Evolutionary conservation across 805 yeast genomes (phyloP), one percentile per base, ranked within the genome.

Genomic region (Teunomyces panamensis): DNA sequence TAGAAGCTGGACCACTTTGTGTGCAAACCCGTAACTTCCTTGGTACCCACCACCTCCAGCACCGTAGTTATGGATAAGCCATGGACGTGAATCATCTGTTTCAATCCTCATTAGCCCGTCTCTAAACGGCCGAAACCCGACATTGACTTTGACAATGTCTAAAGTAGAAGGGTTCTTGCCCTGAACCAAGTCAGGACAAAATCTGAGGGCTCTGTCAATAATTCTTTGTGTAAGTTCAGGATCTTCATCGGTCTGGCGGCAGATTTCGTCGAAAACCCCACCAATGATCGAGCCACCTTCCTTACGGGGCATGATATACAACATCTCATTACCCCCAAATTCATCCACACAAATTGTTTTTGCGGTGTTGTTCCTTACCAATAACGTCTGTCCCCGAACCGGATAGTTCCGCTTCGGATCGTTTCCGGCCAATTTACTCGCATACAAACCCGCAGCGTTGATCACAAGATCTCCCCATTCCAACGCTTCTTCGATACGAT

Each of bases 211-310:
- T 30, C 80, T 63, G 10, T 56, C 64, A 14, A 77, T 50, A 3
- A 82, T 76, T 43, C 87, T 66, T 45, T 73, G 56, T 0, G 79
- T 71, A 44, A 82, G 65, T 11, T 60, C 77, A 2, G 60, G 56
- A 52, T 81, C 83, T 36, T 57, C 45, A n/a, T 13, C 24, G 51
- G 47, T 44, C 9, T 53, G 49, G 29, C 45, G 43, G 34, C 50
- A 51, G 30, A 60, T 51, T 3, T 43, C 50, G 6, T 47, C 39
- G 35, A 68, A 64, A 39, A 69, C 58, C 0, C 89, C 90, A 2
- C 89, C 90, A 48, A 84, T 73, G 34, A 84, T 79, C 30, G 80
- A 71, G 39, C 87, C 87, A n/a, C 89, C 89, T 64, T 84, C 89
- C 50, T 78, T 79, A 47, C 89, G 65, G n/a, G 89, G 89, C 73